Evolutionary conservation across 2,329 filamentous ascomycete genomes (phyloP).

Genomic region (Samsoniella hepiali): DNA sequence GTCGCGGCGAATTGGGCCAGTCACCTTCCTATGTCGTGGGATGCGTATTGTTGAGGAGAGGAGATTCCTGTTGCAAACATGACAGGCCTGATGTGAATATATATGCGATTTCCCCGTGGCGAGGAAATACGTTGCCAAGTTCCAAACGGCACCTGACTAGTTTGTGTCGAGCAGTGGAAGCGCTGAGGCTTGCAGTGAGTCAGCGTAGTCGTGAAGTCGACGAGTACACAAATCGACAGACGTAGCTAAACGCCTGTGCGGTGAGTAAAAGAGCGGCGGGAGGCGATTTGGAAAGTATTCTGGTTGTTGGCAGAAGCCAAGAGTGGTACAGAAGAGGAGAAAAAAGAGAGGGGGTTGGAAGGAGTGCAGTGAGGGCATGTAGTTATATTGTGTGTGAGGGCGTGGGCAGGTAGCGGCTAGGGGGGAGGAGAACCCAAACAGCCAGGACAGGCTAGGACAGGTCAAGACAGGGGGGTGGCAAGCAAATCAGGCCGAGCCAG

Average conservation of each 20-base stretch:
- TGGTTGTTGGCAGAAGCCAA: conserved; percentile 20
- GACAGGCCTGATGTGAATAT: conserved; percentile 30
- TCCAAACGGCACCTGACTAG: conserved; percentile 25
- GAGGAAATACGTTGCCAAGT: conserved; percentile 31
- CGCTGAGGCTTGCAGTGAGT: conserved; percentile 6
- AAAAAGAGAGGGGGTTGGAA: conserved; percentile 17
- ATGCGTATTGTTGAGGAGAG: conserved; percentile 49
- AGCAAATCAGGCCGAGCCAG: conserved; percentile 14
- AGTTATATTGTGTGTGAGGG: conserved; percentile 18
- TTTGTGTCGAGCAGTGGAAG: conserved; percentile 26
- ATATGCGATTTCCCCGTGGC: conserved; percentile 30
- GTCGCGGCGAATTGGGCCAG: conserved; percentile 38
- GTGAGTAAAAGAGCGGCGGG: conserved; percentile 14
- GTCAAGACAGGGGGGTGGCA: conserved; percentile 11
- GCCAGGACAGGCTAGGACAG: neutral
- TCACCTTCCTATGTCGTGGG: conserved; percentile 63
- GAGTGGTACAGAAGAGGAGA: conserved; percentile 16
- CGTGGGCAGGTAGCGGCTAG: neutral
- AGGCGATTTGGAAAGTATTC: neutral
- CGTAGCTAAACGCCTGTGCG: conserved; percentile 12
- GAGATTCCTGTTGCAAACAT: conserved; percentile 57
- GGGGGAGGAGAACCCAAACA: conserved; percentile 8
- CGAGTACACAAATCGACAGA: conserved; percentile 5
- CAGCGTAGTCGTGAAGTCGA: conserved; percentile 6
- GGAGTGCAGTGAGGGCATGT: conserved; percentile 15